A percentile compares a stretch with the other conserved stretches of the same genome.
Evolutionary conservation across 2,329 filamentous ascomycete genomes (phyloP).

Genomic region (Ascosphaera apis): DNA sequence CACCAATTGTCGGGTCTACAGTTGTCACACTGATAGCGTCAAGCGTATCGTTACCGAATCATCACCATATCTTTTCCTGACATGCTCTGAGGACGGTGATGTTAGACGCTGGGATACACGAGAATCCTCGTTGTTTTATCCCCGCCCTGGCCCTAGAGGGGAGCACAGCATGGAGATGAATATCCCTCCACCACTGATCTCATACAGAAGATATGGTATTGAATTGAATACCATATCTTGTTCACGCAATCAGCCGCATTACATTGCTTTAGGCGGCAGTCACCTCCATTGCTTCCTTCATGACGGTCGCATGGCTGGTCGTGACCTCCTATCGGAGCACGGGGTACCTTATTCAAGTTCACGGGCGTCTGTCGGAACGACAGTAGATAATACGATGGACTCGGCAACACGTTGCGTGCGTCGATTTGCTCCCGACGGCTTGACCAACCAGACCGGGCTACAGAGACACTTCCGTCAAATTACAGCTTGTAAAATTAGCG

Average conservation of each 20-base stretch:
- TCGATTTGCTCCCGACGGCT: slow-evolving; percentile 40
- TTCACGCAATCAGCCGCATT: slow-evolving; percentile 42
- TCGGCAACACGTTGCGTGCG: slow-evolving; percentile 42
- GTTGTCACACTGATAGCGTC: slow-evolving; percentile 40
- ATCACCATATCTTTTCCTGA: slow-evolving; percentile 43
- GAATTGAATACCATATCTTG: slow-evolving; percentile 48
- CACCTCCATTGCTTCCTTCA: slow-evolving; percentile 47
- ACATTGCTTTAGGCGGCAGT: slow-evolving; percentile 45
- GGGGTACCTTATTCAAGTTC: slow-evolving; percentile 13
- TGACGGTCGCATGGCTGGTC: slow-evolving; percentile 42
- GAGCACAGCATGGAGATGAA: slow-evolving; percentile 20
- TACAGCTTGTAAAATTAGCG: slow-evolving; percentile 47
- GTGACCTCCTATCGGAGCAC: slow-evolving; percentile 31
- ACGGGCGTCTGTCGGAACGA: slow-evolving; percentile 3
- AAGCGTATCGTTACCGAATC: slow-evolving; percentile 48
- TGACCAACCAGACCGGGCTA: slow-evolving; percentile 22
- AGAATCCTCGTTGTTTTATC: slow-evolving; percentile 41
- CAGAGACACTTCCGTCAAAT: slow-evolving; percentile 38
- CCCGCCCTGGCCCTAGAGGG: slow-evolving; percentile 15
- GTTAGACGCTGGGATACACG: slow-evolving; percentile 46
- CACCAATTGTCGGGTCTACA: slow-evolving; percentile 38
- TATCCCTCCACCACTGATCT: slow-evolving; percentile 40
- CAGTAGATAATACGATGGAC: slow-evolving; percentile 31
- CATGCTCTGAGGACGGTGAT: slow-evolving; percentile 47
- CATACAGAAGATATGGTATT: slow-evolving; percentile 37